Evolutionary conservation across 306 rosid genomes (phyloP), one percentile per base, ranked within the genome.

Genomic region (Gleditsia sinensis): DNA sequence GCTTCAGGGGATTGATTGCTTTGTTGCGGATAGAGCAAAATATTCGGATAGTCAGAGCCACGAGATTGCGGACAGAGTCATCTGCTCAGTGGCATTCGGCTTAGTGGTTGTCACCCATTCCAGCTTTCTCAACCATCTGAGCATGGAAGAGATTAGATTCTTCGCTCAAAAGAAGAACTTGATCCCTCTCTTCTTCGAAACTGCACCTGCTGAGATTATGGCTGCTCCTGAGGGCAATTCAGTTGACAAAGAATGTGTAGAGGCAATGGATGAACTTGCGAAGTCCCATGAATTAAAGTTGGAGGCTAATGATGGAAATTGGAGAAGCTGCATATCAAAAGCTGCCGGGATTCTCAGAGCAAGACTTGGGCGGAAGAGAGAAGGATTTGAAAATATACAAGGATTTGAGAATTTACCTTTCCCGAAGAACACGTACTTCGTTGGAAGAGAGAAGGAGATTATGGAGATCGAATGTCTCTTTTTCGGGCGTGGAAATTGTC

Each of bases 1-100:
- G 88, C 93, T 86, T 71, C 97, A 86, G 61, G 98, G 97, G 16
- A 91, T 93, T 76, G 96, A 92, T 76, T 93, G 97, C 75, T 91
- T 93, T 46, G 85, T 84, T 53, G 93, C 92, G 2, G 98, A 93
- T 77, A 80, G 98, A 68, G 81, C 97, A 36, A 87, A 84, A 76
- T 91, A 91, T 67, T 82, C 92, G 0, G 93, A 93, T 49, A 74
- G 67, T 37, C 96, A 91, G 71, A 91, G 92, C 84, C 97, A 89
- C 32, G 96, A 91, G 83, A 85, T 93, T 58, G 93, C 96, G 8
- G 97, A 93, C 64, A 76, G 93, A 25, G 92, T 91, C 50, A 85
- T 93, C 56, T 83, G 97, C 79, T 91, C 91, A 0, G 97, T 88
- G 20, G 69, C 98, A 1, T 89, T 80, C 24, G 98, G 97, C 7